phyloP scores from a whole-genome alignment of 345 rosid species.

The Citrus medica region DNA sequence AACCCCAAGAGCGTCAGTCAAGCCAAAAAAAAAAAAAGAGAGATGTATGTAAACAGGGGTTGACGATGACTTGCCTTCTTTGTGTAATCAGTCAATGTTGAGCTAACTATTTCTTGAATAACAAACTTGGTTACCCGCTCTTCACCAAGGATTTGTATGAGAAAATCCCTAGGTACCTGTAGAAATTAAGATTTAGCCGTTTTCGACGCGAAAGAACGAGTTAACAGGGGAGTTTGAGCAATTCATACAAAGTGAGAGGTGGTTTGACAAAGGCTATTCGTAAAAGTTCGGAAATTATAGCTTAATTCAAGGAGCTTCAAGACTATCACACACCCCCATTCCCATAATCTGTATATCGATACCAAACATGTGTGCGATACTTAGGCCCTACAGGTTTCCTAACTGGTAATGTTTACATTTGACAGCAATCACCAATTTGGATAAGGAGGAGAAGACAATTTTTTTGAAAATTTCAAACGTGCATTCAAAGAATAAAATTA shows the following conservation, averaged over 20 bases:
- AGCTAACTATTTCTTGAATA: slow-evolving; percentile 54
- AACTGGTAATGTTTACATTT: neutral
- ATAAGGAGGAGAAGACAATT: too few relatives aligned
- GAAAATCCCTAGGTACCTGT: slow-evolving; percentile 54
- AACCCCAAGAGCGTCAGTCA: neutral
- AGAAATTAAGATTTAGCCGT: neutral
- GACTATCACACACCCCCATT: neutral
- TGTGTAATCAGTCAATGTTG: slow-evolving; percentile 56
- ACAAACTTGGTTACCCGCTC: slow-evolving; percentile 59
- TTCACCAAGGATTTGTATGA: slow-evolving; percentile 49
- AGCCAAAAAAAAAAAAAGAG: neutral
- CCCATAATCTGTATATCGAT: neutral
- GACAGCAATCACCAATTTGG: neutral
- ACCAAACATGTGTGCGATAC: neutral
- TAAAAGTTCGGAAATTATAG: neutral
- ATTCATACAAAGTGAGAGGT: neutral
- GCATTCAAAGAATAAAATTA: neutral
- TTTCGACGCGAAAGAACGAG: neutral
- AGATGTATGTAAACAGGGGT: neutral
- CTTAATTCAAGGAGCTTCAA: neutral
- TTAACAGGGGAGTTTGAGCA: neutral
- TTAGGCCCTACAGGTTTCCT: neutral
- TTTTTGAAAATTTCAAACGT: neutral
- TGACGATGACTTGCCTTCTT: slow-evolving; percentile 36
- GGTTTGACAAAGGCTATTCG: neutral